Evolutionary conservation across 1,284 basidiomycete species (phyloP).

Genomic region (Trametes versicolor): DNA sequence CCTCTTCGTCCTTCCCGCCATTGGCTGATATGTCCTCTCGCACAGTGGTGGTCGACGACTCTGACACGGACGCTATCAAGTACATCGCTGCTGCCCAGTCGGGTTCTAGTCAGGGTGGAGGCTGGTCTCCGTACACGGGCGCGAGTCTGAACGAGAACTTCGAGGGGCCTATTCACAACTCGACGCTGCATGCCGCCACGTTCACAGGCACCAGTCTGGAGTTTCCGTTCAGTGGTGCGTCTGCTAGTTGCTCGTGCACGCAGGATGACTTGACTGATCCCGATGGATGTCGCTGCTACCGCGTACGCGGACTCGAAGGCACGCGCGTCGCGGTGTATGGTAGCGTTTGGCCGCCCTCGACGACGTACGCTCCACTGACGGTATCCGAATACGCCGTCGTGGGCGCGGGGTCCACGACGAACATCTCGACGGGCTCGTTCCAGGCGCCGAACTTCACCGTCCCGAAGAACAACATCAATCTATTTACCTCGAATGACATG

Average conservation of each 20-base stretch:
- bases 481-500: constrained; percentile 19
- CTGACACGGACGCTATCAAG: neutral
- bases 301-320: neutral
- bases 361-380: constrained; percentile 8
- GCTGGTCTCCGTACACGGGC: neutral
- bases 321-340: constrained; percentile 14
- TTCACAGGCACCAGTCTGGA: neutral
- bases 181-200: constrained; percentile 1
- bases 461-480: constrained; percentile 17
- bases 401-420: neutral
- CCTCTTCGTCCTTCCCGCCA: neutral
- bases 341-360: constrained; percentile 9
- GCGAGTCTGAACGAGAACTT: neutral
- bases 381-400: constrained; percentile 11
- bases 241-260: too few relatives aligned
- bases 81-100: neutral
- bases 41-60: constrained; percentile 3
- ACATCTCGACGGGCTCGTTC: constrained; percentile 10
- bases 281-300: too few relatives aligned
- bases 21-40: neutral
- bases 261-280: too few relatives aligned
- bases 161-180: neutral
- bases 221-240: neutral
- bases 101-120: neutral
- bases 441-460: constrained; percentile 13